Base-by-base conservation (phyloP, 495 filamentous ascomycete species). In the Aspergillus avenaceus region DNA sequence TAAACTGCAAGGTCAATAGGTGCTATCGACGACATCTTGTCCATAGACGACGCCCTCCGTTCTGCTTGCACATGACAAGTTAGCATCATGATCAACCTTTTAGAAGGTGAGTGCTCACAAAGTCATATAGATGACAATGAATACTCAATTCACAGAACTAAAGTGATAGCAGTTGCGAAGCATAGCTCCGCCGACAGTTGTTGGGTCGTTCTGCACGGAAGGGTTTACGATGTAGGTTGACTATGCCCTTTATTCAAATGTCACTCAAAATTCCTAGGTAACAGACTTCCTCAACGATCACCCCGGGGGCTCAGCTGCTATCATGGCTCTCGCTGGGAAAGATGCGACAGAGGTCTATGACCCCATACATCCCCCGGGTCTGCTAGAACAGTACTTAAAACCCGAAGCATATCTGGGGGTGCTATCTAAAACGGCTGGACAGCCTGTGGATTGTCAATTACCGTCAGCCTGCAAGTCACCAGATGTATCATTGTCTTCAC, bases 341-440 rank as follows among this genome's bases (percentile, higher is more conserved):
- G 90, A 97, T 70, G 92, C 91, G 31, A 96, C 92, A 3, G 82
- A 88, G 49, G 90, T 95, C 65, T 97, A 87, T 68, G 90, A 96
- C 59, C 88, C 90, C 14, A 84, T 96, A 47, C 90, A 96, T 58
- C 90, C 91, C 14, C 84, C 86, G 2, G 90, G 88, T 13, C 91
- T 79, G 2, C 72, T 96, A n/a, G 88, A 96, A 72, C 84, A 87
- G 36, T 85, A 84, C 55, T 85, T 96, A 52, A 79, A n/a, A n/a
- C 8, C 28, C n/a, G 28, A 31, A 13, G 28, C 8, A 31, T 31
- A 13, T 13, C n/a, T 31, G 28, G 28, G 28, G 3, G 28, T 11
- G n/a, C 9, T 31, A 31, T 31, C 8, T 13, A 13, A 8, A 31
- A 11, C 2, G 9, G 9, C 28, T 31, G 2, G n/a, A 31, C 3